Evolutionary conservation across 768 basidiomycete genomes (phyloP), one percentile per base, ranked within the genome.

Genomic region (Hygrocybe punicea): DNA sequence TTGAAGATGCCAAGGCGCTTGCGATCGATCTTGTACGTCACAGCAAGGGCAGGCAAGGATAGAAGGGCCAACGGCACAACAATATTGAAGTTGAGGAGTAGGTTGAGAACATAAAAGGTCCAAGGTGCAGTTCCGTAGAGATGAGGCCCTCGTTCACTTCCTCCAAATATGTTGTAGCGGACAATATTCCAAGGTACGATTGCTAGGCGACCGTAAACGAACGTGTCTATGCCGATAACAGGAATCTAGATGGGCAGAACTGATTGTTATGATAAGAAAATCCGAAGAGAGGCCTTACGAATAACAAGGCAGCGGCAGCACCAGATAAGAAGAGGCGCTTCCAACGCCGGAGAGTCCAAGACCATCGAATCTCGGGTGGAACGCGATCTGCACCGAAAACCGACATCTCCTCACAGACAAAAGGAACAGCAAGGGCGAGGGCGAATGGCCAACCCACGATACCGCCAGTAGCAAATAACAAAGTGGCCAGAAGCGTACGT

Each of bases 401-500:
- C 65, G 93, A 89, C 19, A 98, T 75, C 68, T 98, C 93, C 69
- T 98, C 97, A 46, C 91, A 70, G 11, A 95, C 84, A 63, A 96
- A 95, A 1, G 97, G 97, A 13, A 97, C 73, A 0, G 91, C 84
- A 6, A 98, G 78, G 1, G 91, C 85, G 16, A 93, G 78, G n/a
- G 91, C 79, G 69, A 99, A 99, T 6, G 97, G 97, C 97, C 97
- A 99, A 5, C 96, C 97, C 34, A 98, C 82, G 50, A 98, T 82
- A 1, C 86, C 91, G 5, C 92, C 95, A 6, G 84, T 68, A 1
- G 91, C 92, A 67, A 93, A 91, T 48, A 79, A 72, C 46, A 87
- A 57, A 0, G 90, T 90, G 0, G 89, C 84, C 7, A 78, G 72
- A 24, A 88, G 69, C 9, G 88, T 86, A 34, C 88, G 79, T 46